phyloP scores from a whole-genome alignment of 352 stramenopile genomes.

The Pythium vanterpoolii region DNA sequence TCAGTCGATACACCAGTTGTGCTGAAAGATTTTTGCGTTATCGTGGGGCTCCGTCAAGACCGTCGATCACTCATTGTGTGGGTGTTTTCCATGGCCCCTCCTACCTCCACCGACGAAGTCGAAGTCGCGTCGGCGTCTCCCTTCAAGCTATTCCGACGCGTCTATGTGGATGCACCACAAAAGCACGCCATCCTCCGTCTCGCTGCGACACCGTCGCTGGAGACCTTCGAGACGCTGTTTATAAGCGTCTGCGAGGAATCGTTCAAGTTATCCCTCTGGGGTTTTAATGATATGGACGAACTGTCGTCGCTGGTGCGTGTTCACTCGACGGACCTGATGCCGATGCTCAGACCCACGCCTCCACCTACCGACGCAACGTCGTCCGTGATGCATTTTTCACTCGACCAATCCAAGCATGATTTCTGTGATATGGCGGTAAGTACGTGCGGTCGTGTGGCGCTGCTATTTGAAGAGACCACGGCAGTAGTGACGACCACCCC shows the following conservation, averaged over 20 bases:
- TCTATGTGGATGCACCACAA: constrained; percentile 29
- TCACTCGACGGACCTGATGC: constrained; percentile 36
- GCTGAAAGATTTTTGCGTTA: constrained; percentile 57
- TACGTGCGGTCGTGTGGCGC: constrained; percentile 46
- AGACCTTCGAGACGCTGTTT: constrained; percentile 47
- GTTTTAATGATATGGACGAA: constrained; percentile 54
- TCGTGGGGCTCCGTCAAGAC: constrained; percentile 42
- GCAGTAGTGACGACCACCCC: background rate
- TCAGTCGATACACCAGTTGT: background rate
- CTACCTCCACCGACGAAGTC: background rate
- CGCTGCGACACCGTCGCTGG: constrained; percentile 38
- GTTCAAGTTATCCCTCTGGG: constrained; percentile 46
- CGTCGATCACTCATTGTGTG: constrained; percentile 45
- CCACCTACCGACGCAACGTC: constrained; percentile 27
- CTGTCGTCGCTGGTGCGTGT: constrained; percentile 35
- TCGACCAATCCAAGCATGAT: constrained; percentile 27
- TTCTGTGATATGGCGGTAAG: constrained; percentile 60
- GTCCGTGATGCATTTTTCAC: constrained; percentile 38
- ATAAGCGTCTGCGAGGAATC: constrained; percentile 36
- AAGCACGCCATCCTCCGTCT: constrained; percentile 31
- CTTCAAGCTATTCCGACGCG: constrained; percentile 46
- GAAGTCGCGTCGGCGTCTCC: constrained; percentile 10
- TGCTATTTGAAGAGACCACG: constrained; percentile 41
- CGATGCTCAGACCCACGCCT: constrained; percentile 27
- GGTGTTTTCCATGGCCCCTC: constrained; percentile 51